These are phyloP conservation scores for Rhizopus sp. DNA, from an alignment of 371 early-diverging fungal species.

Conservation along the genomic window DNA sequence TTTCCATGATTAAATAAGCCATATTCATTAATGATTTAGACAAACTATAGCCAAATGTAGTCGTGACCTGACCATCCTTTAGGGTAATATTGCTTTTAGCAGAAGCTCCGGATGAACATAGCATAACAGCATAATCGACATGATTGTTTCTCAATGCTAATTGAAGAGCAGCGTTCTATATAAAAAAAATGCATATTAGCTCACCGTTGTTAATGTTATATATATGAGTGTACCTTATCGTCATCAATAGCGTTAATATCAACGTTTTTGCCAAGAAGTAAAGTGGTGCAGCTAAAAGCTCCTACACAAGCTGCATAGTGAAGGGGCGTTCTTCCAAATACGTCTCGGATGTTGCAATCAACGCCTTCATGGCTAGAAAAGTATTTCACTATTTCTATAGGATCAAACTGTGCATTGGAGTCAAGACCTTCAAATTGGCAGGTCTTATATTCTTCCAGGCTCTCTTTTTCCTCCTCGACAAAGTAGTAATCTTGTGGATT, in stretches of 20 bases:
- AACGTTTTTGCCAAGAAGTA: conserved; percentile 37
- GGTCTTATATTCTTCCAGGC: conserved; percentile 6
- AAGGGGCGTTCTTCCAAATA: conserved; percentile 54
- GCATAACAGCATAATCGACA: conserved; percentile 59
- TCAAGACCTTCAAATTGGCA: conserved; percentile 7
- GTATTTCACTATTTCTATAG: conserved; percentile 57
- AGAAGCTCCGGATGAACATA: conserved; percentile 48
- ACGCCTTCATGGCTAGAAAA: conserved; percentile 23
- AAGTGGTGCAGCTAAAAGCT: conserved; percentile 57
- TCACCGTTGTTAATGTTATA: background rate
- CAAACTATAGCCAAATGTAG: conserved; percentile 44
- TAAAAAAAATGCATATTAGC: background rate
- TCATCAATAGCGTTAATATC: conserved; percentile 44
- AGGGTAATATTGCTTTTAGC: conserved; percentile 27
- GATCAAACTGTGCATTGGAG: conserved; percentile 41
- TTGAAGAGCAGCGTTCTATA: conserved; percentile 52
- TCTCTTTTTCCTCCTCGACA: conserved; percentile 8
- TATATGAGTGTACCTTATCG: conserved; percentile 39
- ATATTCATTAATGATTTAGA: conserved; percentile 54
- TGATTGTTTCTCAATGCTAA: conserved; percentile 49
- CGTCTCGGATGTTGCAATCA: conserved; percentile 33
- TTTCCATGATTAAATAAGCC: conserved; percentile 55
- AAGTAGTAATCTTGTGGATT: background rate
- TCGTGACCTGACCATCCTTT: conserved; percentile 27
- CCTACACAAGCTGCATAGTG: conserved; percentile 64